These are phyloP conservation scores for Fusarium buxicola DNA, from an alignment of 2,329 filamentous ascomycete genomes.

Conservation along the genomic window DNA sequence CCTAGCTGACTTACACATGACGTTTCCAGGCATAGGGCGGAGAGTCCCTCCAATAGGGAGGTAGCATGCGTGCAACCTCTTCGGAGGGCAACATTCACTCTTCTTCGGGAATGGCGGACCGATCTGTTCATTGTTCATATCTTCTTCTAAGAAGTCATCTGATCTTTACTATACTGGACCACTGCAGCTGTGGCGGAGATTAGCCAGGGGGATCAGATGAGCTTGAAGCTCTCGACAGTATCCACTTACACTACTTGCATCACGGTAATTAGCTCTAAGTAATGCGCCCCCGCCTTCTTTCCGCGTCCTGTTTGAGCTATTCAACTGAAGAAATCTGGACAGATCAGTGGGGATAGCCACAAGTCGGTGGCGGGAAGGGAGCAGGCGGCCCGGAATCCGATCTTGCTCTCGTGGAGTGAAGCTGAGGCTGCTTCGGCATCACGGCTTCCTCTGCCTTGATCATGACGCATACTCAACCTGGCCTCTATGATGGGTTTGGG, in stretches of 20 bases:
- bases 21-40: not conserved
- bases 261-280: conserved; percentile 8
- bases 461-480: conserved; percentile 3
- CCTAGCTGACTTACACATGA: conserved; percentile 1
- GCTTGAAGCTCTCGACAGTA: conserved; percentile 1
- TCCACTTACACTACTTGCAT: conserved; percentile 11
- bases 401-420: conserved; percentile 8
- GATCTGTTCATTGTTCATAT: conserved; percentile 8
- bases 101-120: conserved; percentile 36
- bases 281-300: conserved; percentile 8
- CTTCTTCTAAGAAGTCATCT: conserved; percentile 6
- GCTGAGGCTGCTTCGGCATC: conserved; percentile 17
- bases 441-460: conserved; percentile 22
- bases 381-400: conserved; percentile 33
- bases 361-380: conserved; percentile 14
- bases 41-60: conserved; percentile 28
- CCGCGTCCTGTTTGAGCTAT: conserved; percentile 11
- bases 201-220: conserved; percentile 11
- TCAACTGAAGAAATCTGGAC: conserved; percentile 1
- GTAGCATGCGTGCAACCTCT: conserved; percentile 26
- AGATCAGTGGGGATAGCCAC: conserved; percentile 4
- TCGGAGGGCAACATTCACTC: conserved; percentile 21
- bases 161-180: conserved; percentile 14
- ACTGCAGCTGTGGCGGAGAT: conserved; percentile 16
- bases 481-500: not conserved